These are phyloP conservation scores for Monilinia aucupariae DNA, from an alignment of 2,329 filamentous ascomycete species.

Conservation along the genomic window DNA sequence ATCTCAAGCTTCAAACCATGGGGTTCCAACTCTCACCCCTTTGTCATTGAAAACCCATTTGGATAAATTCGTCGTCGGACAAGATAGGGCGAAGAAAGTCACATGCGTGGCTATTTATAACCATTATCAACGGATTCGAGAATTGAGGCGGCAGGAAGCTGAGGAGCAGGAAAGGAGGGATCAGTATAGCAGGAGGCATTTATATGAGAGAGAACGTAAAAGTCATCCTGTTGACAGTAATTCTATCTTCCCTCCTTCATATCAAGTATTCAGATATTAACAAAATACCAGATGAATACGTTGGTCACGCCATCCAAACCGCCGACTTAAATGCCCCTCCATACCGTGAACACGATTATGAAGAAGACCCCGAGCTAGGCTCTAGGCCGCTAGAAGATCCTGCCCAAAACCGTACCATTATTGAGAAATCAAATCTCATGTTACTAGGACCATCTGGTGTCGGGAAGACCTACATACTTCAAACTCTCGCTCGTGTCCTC, in stretches of 20 bases:
- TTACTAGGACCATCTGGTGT: conserved; percentile 89
- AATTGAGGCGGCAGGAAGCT: conserved; percentile 67
- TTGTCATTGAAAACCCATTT: conserved; percentile 78
- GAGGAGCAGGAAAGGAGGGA: conserved; percentile 65
- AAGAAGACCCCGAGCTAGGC: conserved; percentile 23
- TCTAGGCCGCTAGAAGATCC: conserved; percentile 20
- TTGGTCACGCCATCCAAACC: conserved; percentile 40
- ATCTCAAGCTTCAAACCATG: conserved; percentile 44
- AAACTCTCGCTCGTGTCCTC: conserved; percentile 81
- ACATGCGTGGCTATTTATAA: conserved; percentile 93
- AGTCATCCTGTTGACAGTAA: conserved; percentile 75
- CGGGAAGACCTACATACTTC: conserved; percentile 89
- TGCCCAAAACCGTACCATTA: conserved; percentile 34
- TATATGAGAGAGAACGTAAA: conserved; percentile 41
- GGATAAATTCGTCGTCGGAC: conserved; percentile 93
- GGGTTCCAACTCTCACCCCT: conserved; percentile 59
- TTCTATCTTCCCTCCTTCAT: conserved; percentile 25
- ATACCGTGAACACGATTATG: conserved; percentile 13
- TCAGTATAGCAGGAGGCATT: conserved; percentile 49
- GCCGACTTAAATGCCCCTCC: conserved; percentile 28
- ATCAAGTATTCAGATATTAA: conserved; percentile 34
- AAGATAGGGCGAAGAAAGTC: conserved; percentile 90
- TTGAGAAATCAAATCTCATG: conserved; percentile 94
- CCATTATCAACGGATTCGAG: conserved; percentile 84
- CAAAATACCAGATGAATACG: conserved; percentile 47